Evolutionary conservation across 2,329 filamentous ascomycete genomes (phyloP), one percentile per base, ranked within the genome.

Genomic region (Emmonsiellopsis sp.): DNA sequence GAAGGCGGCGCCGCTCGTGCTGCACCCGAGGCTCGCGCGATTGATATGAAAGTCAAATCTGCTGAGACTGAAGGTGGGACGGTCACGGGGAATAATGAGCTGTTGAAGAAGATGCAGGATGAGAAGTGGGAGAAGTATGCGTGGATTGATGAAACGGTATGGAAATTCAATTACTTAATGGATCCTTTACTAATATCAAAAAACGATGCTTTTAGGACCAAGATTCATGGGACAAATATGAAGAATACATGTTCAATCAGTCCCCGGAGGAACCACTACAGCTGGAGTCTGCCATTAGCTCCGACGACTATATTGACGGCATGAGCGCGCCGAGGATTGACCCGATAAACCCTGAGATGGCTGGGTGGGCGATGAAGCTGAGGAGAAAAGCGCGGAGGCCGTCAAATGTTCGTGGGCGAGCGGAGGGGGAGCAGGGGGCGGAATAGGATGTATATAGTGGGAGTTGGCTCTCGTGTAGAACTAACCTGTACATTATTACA

Each of bases 21-120:
- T 61, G 55, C 64, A 44, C 64, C 73, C 4, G 82, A 84, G 58
- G 84, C 87, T 26, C 85, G 87, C 58, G 85, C 88, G 13, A 88
- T 95, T 62, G 86, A 93, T 69, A 88, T 95, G 75, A 89, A 88
- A 32, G 84, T 94, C 65, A 95, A 94, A 75, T 83, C 84, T 38
- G 81, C 82, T 1, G 81, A 82, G 46, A 83, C 86, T 53, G 85
- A 86, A 50, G 75, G 79, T 11, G 77, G 76, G 45, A 76, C 82
- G 53, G 77, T 82, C 10, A 83, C 81, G 26, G 81, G 87, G 60
- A 91, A 93, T 86, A 76, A 84, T 80, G 57, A 86, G 64, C 82
- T 89, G 32, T 80, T 97, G 58, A 82, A 86, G 61, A 74, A 79
- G 44, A 89, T 94, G 43, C 87, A 94, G 72, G 80, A 83, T 51